Evolutionary conservation across 2,329 filamentous ascomycete genomes (phyloP), one percentile per base, ranked within the genome.

Genomic region (Zelopaecilomyces penicillatus): DNA sequence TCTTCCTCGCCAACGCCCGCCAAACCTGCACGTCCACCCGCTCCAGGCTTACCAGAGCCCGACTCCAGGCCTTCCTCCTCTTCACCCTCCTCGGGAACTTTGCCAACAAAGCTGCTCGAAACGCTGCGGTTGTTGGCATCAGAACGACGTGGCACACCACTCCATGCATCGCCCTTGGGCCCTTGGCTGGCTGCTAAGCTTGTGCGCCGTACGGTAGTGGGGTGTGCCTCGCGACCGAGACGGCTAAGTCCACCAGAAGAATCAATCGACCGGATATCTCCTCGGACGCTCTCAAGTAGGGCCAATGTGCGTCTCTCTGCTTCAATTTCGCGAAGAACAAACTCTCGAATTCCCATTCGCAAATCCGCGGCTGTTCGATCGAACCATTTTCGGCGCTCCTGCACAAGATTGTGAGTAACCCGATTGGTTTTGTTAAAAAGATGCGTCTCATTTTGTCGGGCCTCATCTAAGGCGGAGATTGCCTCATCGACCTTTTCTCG

Each of bases 81-180:
- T 56, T 77, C 62, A 58, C 70, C 77, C 48, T 82, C 83, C 55
- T 87, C 83, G 10, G 74, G 70, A 7, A 82, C 68, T 29, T 76
- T 74, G n/a, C 76, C 70, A 51, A 82, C 77, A 51, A 86, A 76
- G 59, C 80, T 85, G 39, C 84, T 82, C 45, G 85, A 88, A 52
- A 90, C 75, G 60, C 83, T 90, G 55, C 89, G 77, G 58, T 78
- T 84, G 45, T 88, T 67, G n/a, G 82, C 83, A 55, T 95, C 87
- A 30, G 83, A 81, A 44, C 87, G 78, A 50, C 93, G 78, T 32
- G 90, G 87, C 29, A 96, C 89, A 46, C 93, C 93, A 57, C 88
- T 95, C 93, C 93, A 98, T 11, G 93, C 85, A 64, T 98, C 93
- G n/a, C 93, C 93, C 69, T 95, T 95, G 41, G 93, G 91, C 0